Evolutionary conservation across 2,329 filamentous ascomycete species (phyloP).

Genomic region (Ceratocystis colombiana): DNA sequence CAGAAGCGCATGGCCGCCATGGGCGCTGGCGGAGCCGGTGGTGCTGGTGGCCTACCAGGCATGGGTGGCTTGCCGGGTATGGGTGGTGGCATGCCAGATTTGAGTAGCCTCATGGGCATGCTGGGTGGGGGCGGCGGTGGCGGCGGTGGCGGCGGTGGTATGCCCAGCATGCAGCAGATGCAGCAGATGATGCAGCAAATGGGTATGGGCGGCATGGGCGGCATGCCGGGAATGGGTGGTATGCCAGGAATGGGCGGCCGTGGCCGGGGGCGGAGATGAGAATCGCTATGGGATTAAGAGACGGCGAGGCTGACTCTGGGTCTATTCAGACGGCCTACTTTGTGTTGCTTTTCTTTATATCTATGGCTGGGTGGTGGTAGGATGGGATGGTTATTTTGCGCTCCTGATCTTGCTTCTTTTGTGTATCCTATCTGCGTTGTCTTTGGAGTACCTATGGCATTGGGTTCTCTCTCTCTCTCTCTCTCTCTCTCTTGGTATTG

Average conservation of each 20-base stretch:
- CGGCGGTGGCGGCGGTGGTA: constrained; percentile 44
- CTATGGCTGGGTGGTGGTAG: background rate
- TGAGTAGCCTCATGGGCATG: constrained; percentile 87
- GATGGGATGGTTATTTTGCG: constrained; percentile 1
- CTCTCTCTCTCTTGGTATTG: background rate
- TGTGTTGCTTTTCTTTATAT: background rate
- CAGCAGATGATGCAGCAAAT: constrained; percentile 69
- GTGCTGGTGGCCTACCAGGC: constrained; percentile 46
- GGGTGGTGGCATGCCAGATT: constrained; percentile 64
- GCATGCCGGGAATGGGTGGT: constrained; percentile 32
- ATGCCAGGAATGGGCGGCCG: constrained; percentile 28
- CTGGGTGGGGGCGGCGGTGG: constrained; percentile 61
- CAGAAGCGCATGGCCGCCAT: constrained; percentile 96
- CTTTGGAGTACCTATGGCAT: constrained; percentile 1
- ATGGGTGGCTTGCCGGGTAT: constrained; percentile 84
- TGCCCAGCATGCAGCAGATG: constrained; percentile 68
- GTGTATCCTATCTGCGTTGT: constrained; percentile 11
- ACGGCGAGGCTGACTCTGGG: too few relatives aligned
- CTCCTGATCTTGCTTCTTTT: constrained; percentile 5
- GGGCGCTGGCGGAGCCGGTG: constrained; percentile 57
- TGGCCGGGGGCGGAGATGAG: constrained; percentile 21
- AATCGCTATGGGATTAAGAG: background rate
- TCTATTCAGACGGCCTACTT: too few relatives aligned
- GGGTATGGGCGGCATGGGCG: constrained; percentile 45
- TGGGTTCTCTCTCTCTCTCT: background rate